Evolutionary conservation across 2,329 filamentous ascomycete genomes (phyloP).

Genomic region (Verticillium dahliae): DNA sequence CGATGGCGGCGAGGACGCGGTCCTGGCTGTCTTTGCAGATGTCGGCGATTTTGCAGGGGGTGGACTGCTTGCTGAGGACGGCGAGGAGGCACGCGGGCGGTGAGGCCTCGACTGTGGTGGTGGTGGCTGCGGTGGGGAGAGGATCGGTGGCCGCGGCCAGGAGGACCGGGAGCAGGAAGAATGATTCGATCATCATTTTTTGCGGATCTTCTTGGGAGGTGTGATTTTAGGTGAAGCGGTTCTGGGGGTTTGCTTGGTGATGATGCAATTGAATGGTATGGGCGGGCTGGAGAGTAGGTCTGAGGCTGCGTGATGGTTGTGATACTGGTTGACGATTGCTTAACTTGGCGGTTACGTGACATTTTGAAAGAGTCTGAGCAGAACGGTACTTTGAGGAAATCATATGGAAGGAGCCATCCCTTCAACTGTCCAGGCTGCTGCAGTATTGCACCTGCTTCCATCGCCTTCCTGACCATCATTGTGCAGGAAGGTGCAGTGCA

Average conservation of each 20-base stretch:
- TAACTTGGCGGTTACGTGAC: too few species aligned
- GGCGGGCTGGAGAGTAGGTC: not conserved
- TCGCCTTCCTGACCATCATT: too few species aligned
- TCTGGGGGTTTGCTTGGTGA: not conserved
- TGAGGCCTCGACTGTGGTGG: not conserved
- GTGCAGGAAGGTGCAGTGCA: too few species aligned
- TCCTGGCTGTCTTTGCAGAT: slow-evolving; percentile 10
- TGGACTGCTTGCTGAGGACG: slow-evolving; percentile 9
- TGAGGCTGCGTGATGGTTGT: not conserved
- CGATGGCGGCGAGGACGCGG: slow-evolving; percentile 10
- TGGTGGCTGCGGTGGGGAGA: not conserved
- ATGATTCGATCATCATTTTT: slow-evolving; percentile 2
- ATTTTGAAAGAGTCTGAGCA: too few species aligned
- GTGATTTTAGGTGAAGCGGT: not conserved
- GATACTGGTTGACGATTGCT: too few species aligned
- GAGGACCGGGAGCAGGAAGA: slow-evolving; percentile 6
- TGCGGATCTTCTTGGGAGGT: not conserved
- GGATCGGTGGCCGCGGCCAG: slow-evolving; percentile 1
- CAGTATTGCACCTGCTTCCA: too few species aligned
- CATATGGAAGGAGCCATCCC: too few species aligned
- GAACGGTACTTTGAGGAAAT: too few species aligned
- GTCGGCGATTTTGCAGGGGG: slow-evolving; percentile 2
- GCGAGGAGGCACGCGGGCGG: slow-evolving; percentile 12
- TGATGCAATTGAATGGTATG: not conserved
- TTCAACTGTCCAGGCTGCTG: too few species aligned